A percentile compares a stretch with the other conserved stretches of the same genome.
phyloP scores from a whole-genome alignment of 2,329 filamentous ascomycete genomes.

The Emergomyces africanus region DNA sequence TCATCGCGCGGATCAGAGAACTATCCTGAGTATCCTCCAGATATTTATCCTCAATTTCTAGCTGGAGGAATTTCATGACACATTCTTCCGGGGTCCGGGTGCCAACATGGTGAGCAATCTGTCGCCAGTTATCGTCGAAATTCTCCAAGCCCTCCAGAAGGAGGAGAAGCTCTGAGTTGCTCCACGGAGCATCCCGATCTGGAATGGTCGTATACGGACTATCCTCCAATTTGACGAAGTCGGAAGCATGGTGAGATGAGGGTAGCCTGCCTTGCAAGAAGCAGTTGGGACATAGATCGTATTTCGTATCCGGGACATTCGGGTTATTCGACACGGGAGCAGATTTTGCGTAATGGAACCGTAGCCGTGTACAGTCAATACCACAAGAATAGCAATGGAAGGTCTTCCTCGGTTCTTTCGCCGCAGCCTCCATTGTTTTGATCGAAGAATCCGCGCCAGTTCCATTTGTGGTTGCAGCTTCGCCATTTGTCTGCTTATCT shows the following conservation, averaged over 20 bases:
- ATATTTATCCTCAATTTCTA: constrained; percentile 97
- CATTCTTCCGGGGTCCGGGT: constrained; percentile 91
- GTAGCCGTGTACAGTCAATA: constrained; percentile 67
- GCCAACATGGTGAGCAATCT: constrained; percentile 82
- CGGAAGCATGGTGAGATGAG: constrained; percentile 59
- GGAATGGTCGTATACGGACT: constrained; percentile 64
- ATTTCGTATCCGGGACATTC: constrained; percentile 49
- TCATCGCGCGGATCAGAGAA: constrained; percentile 56
- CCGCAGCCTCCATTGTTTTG: constrained; percentile 48
- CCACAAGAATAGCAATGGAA: constrained; percentile 85
- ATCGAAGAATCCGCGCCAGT: constrained; percentile 44
- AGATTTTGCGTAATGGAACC: constrained; percentile 58
- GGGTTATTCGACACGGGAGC: constrained; percentile 45
- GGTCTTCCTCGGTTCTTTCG: constrained; percentile 51
- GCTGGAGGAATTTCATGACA: constrained; percentile 86
- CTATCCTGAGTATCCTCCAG: constrained; percentile 59
- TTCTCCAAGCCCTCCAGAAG: constrained; percentile 83
- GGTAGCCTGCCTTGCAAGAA: constrained; percentile 77
- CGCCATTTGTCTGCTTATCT: constrained; percentile 55
- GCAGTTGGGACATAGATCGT: constrained; percentile 85
- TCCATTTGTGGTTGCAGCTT: constrained; percentile 55
- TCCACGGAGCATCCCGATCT: constrained; percentile 81
- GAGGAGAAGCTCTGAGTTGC: constrained; percentile 75
- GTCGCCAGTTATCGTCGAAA: constrained; percentile 92
- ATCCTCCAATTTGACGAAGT: constrained; percentile 85